A percentile compares a stretch with the other conserved stretches of the same genome.
These are phyloP conservation scores for Hyaloscypha bicolor DNA, from an alignment of 495 filamentous ascomycete genomes.

Conservation along the genomic window DNA sequence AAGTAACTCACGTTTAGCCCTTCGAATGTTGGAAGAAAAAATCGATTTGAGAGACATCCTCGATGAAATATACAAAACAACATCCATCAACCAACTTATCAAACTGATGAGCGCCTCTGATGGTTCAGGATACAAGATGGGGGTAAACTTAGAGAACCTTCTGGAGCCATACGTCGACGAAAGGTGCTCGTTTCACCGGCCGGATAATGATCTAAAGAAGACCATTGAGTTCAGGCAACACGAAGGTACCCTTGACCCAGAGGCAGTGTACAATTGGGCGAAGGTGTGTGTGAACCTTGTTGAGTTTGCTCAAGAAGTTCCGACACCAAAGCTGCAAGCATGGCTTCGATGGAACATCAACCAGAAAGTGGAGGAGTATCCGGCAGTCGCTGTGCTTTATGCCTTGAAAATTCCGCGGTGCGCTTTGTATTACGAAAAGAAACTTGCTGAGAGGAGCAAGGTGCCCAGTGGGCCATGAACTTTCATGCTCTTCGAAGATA, in stretches of 20 bases:
- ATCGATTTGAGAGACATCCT: neutral
- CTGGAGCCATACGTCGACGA: neutral
- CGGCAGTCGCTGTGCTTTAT: neutral
- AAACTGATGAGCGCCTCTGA: neutral
- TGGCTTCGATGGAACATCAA: neutral
- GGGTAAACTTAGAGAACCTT: neutral
- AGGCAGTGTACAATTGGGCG: conserved; percentile 36
- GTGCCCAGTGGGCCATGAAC: no score
- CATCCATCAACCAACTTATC: neutral
- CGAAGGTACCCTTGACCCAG: conserved; percentile 35
- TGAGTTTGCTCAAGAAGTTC: conserved; percentile 24
- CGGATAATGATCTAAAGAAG: neutral
- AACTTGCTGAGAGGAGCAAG: neutral
- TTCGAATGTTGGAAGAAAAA: neutral
- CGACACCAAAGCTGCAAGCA: neutral
- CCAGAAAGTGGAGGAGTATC: neutral
- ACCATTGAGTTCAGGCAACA: conserved; percentile 48
- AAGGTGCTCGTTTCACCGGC: neutral
- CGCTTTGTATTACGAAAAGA: neutral
- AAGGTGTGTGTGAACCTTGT: conserved; percentile 35
- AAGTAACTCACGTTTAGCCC: neutral
- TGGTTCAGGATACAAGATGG: neutral
- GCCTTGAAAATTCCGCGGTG: neutral
- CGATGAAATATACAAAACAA: neutral
- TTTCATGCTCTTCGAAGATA: no score